Base-by-base conservation (phyloP, 2,329 filamentous ascomycete species). In the Penicillium expansum region DNA sequence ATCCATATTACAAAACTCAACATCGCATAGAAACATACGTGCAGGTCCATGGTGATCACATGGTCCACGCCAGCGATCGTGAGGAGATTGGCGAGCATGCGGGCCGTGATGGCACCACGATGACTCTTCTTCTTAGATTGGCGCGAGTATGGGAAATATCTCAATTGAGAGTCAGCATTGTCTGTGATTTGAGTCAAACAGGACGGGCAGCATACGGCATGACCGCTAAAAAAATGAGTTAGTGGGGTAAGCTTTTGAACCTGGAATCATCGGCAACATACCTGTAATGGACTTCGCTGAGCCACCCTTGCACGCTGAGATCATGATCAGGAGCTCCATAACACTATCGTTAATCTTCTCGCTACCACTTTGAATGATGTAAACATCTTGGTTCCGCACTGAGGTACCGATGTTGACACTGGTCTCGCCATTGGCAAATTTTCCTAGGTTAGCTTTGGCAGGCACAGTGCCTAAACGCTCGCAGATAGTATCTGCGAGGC, bases 121-220 rank as follows among this genome's bases (percentile, higher is more conserved):
- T 97, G 93, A 55, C 91, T 92, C 79, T 99, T 99, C 83, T 97
- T 97, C 82, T 99, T 99, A 57, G 93, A 97, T 76, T 99, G 94
- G 61, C 94, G 91, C 66, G 92, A 97, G 80, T 99, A 99, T n/a
- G 94, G 94, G 71, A 97, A 99, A 78, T 97, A 97, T 69, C 77
- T 79, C 72, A 65, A 67, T 59, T 58, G 58, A 59, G 72, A 59
- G 72, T 77, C 70, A 77, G 75, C 68, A 70, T 71, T 57, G 62
- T 66, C 50, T 60, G 66, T 63, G 62, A 61, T 58, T 57, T 24
- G 45, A 62, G 57, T 67, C 60, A 70, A 53, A 64, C 62, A 65
- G 67, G 58, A 65, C 57, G 63, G 65, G 67, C 68, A 69, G 72
- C 76, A 70, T 77, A 78, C 76, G 76, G 76, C 74, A 79, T 77